A percentile compares a stretch with the other conserved stretches of the same genome.
These are phyloP conservation scores for Ilex paraguariensis DNA, from an alignment of 305 asterid species.

Conservation along the genomic window DNA sequence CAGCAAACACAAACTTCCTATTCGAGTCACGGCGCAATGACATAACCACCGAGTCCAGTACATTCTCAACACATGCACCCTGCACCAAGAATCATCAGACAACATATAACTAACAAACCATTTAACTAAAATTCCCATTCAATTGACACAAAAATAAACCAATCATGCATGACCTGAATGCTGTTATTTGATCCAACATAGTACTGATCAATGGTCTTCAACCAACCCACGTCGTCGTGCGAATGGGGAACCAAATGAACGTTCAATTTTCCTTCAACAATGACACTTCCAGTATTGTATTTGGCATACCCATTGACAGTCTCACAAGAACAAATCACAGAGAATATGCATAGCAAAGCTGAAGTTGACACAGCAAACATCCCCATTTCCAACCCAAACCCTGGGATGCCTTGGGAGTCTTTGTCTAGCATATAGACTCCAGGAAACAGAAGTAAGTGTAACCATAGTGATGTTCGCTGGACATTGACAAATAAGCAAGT, in stretches of 20 bases:
- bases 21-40: constrained; percentile 55
- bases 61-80: constrained; percentile 84
- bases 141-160: not conserved
- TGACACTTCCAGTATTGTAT: constrained; percentile 53
- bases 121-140: not conserved
- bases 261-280: constrained; percentile 68
- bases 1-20: constrained; percentile 75
- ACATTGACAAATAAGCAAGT: too few relatives aligned
- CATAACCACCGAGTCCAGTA: constrained; percentile 64
- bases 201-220: constrained; percentile 86
- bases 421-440: too few relatives aligned
- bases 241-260: constrained; percentile 87
- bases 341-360: constrained; percentile 28
- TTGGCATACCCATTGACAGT: constrained; percentile 31
- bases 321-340: constrained; percentile 23
- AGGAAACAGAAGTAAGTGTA: too few relatives aligned
- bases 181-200: constrained; percentile 74
- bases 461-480: too few relatives aligned
- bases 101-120: not conserved
- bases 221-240: constrained; percentile 94
- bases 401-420: too few relatives aligned
- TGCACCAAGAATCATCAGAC: constrained; percentile 28
- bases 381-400: constrained; percentile 27
- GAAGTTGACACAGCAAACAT: constrained; percentile 16
- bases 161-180: constrained; percentile 48